A percentile compares a stretch with the other conserved stretches of the same genome.
phyloP scores from a whole-genome alignment of 73 alveolate genomes.

The Effrenium voratum region DNA sequence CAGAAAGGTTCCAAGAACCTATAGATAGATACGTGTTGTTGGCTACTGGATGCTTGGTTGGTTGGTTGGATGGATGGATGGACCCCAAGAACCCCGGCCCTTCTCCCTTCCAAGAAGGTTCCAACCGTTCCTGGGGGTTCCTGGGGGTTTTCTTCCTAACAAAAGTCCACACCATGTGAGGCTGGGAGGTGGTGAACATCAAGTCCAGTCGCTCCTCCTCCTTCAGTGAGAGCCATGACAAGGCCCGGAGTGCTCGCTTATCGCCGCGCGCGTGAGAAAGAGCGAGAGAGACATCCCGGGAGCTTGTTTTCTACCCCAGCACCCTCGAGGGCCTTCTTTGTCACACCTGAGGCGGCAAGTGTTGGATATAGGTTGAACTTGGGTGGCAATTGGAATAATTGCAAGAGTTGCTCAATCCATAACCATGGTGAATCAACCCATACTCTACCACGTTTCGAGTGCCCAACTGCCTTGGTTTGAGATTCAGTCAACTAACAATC shows the following conservation, averaged over 20 bases:
- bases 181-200: constrained; percentile 75
- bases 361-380: background rate
- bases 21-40: background rate
- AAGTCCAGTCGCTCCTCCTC: constrained; percentile 71
- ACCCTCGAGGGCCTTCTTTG: background rate
- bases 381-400: background rate
- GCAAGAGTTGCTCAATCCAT: background rate
- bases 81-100: no score
- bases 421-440: background rate
- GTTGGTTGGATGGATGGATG: background rate
- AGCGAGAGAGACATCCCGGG: no score
- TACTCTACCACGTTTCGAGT: no score
- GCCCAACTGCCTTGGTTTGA: no score
- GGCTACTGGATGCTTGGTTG: background rate
- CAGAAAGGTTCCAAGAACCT: no score
- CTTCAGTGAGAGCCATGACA: constrained; percentile 46
- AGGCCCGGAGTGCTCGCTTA: background rate
- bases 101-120: no score
- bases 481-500: no score
- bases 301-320: background rate
- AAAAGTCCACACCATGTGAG: no score
- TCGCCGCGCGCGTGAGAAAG: no score
- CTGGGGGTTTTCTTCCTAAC: no score
- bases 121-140: no score
- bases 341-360: background rate